Conservation (phyloP, 2,329 filamentous ascomycete genomes). For the Fusarium sp. region DNA sequence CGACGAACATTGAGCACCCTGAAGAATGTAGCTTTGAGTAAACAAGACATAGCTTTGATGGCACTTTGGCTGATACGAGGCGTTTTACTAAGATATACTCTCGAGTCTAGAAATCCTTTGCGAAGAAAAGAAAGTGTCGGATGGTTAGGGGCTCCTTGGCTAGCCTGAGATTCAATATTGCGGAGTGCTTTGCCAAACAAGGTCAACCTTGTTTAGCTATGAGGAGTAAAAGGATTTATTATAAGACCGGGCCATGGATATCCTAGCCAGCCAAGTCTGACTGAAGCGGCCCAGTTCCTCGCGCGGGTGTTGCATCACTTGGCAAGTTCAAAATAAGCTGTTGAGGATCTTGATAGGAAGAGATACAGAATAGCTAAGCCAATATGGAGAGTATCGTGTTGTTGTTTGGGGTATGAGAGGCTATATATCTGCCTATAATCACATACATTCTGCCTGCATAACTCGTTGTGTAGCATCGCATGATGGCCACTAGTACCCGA, state of each 20-base stretch:
- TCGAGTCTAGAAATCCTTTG: too few relatives aligned
- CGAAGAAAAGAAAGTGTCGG: too few relatives aligned
- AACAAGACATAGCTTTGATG: too few relatives aligned
- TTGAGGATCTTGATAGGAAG: neutral
- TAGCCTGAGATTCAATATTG: neutral
- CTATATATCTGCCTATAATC: neutral
- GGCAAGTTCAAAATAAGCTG: neutral
- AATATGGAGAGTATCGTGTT: neutral
- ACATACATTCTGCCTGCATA: conserved; percentile 8
- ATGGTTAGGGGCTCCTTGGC: too few relatives aligned
- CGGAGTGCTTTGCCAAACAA: conserved; percentile 1
- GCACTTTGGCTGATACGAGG: too few relatives aligned
- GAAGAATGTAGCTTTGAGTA: too few relatives aligned
- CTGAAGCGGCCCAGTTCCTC: neutral
- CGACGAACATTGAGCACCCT: too few relatives aligned
- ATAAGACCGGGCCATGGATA: conserved; percentile 1
- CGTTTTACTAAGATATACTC: too few relatives aligned
- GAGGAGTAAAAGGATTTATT: neutral
- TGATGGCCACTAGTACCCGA: conserved; percentile 2
- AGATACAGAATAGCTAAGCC: neutral
- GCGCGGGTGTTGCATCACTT: neutral
- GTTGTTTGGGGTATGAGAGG: neutral
- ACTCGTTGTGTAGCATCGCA: conserved; percentile 5
- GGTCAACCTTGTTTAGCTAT: conserved; percentile 9
- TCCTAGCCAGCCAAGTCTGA: neutral